Evolutionary conservation across 2,329 filamentous ascomycete genomes (phyloP), one percentile per base, ranked within the genome.

Genomic region (Fusarium phyllophilum): DNA sequence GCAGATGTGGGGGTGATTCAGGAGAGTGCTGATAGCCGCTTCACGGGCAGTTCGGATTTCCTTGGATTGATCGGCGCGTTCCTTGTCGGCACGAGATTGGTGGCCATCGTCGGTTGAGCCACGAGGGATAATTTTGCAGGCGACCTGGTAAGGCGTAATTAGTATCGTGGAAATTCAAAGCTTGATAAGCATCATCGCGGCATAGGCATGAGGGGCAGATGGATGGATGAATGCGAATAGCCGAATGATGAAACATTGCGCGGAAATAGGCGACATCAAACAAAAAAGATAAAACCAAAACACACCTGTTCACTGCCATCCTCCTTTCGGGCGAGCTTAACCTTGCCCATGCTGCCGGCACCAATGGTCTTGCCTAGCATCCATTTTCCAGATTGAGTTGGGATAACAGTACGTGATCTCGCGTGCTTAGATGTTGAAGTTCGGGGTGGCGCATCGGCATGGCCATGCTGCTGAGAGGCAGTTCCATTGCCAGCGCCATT

Each of bases 271-370:
- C 17, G 14, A 26, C n/a, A 52, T 31, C 26, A 51, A 20, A 26
- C 39, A 48, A 52, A 55, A 57, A 61, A 36, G 54, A 42, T 20
- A 49, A 46, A 26, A 20, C 31, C 26, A 54, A 55, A 54, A 84
- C 88, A 78, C 85, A 95, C 94, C 90, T 98, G 94, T 86, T 98
- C 96, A 77, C 93, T 93, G 26, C 93, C 94, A 78, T 97, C 95
- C 76, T 93, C 89, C 83, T 97, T 97, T 78, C 94, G 94, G 31
- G 96, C 96, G 75, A 99, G 87, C 85, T 98, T 98, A 72, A 99
- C 96, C 83, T 98, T 98, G 74, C 96, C 96, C 96, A 99, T 99
- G 83, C 96, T 98, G 57, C 96, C 96, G 60, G 95, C 95, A 68
- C 96, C 96, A 78, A 99, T 96, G 8, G 96, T 98, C 87, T 98